Evolutionary conservation across 768 basidiomycete species (phyloP).

Genomic region (Artomyces pyxidatus): DNA sequence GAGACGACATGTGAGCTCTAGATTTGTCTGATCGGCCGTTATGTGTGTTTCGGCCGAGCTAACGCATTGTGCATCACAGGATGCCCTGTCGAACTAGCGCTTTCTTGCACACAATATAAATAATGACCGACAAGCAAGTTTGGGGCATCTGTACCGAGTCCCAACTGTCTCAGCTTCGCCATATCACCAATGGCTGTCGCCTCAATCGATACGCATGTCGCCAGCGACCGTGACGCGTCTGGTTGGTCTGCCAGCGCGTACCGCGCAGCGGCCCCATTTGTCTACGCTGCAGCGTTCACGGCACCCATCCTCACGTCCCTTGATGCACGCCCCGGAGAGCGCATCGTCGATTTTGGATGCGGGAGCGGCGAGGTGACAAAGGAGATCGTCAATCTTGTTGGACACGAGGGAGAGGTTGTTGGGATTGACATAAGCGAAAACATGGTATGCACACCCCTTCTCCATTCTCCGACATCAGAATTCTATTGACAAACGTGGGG

Average conservation of each 20-base stretch:
- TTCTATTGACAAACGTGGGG: no score
- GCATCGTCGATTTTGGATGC: slow-evolving; percentile 72
- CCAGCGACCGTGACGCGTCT: background rate
- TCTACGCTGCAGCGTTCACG: slow-evolving; percentile 52
- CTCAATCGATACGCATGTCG: background rate
- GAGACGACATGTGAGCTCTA: no score
- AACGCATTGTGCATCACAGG: no score
- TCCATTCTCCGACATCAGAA: no score
- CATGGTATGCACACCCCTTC: slow-evolving; percentile 50
- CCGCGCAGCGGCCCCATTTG: slow-evolving; percentile 57
- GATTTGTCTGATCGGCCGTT: no score
- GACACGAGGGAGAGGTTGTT: slow-evolving; percentile 43
- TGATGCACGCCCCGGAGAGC: slow-evolving; percentile 55
- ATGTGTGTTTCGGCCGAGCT: no score
- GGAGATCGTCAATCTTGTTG: slow-evolving; percentile 45
- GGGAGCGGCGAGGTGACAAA: slow-evolving; percentile 75
- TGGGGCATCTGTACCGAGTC: no score
- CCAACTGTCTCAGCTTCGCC: no score
- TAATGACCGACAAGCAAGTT: no score
- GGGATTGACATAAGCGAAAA: slow-evolving; percentile 64
- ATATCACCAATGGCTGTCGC: no score
- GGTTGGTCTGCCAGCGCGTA: slow-evolving; percentile 55
- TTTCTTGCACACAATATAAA: no score
- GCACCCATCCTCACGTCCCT: slow-evolving; percentile 52
- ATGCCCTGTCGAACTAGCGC: no score